phyloP scores from a whole-genome alignment of 1,284 basidiomycete species.

The Rhodotorula sp. region DNA sequence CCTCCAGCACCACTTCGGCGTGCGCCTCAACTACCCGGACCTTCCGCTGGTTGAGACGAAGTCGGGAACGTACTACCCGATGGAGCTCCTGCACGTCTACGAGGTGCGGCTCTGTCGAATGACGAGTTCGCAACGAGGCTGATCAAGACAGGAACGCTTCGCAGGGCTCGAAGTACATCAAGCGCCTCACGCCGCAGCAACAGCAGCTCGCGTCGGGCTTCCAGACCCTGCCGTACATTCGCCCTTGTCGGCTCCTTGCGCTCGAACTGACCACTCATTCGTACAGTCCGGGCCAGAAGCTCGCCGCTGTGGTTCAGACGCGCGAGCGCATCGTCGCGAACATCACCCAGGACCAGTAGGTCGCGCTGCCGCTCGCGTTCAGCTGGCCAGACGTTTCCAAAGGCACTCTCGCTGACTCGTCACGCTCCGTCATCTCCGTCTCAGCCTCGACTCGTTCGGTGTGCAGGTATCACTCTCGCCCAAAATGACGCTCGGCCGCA shows the following conservation, averaged over 20 bases:
- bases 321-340: background rate
- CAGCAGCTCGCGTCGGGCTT: constrained; percentile 3
- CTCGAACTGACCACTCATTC: accelerated
- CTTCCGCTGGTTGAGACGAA: constrained; percentile 15
- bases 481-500: constrained; percentile 3
- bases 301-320: background rate
- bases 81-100: constrained; percentile 16
- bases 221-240: constrained; percentile 16
- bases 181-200: constrained; percentile 5
- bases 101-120: background rate
- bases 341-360: background rate
- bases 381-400: no score
- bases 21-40: constrained; percentile 12
- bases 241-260: no score
- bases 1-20: constrained; percentile 2
- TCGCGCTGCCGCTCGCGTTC: background rate
- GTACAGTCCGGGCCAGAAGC: constrained; percentile 4
- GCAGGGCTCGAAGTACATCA: constrained; percentile 3
- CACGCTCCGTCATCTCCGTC: no score
- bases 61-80: background rate
- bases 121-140: background rate
- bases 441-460: constrained; percentile 9
- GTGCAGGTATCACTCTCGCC: background rate
- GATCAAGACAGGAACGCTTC: background rate
- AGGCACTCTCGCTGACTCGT: background rate